phyloP scores from a whole-genome alignment of 2,329 filamentous ascomycete species.

The Xylaria sp. region DNA sequence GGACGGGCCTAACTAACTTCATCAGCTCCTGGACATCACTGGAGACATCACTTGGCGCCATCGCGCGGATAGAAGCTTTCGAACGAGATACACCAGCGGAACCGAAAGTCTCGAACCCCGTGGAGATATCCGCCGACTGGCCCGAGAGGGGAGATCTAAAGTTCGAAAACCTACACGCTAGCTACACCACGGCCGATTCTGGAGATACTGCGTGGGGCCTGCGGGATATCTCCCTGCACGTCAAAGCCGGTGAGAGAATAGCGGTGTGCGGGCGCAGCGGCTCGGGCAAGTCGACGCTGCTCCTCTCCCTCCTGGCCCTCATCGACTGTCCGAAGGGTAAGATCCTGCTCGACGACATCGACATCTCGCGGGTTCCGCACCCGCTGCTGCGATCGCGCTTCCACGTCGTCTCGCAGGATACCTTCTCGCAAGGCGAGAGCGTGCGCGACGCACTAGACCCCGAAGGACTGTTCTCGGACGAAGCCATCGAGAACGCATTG shows the following conservation, averaged over 20 bases:
- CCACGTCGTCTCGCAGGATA: slow-evolving; percentile 74
- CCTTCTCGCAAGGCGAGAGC: slow-evolving; percentile 55
- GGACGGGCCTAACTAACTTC: slow-evolving; percentile 37
- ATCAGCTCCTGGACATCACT: slow-evolving; percentile 35
- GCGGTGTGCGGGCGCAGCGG: slow-evolving; percentile 41
- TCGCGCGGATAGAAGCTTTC: slow-evolving; percentile 43
- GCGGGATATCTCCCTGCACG: slow-evolving; percentile 52
- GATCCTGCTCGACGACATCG: slow-evolving; percentile 70
- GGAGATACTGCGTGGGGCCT: slow-evolving; percentile 29
- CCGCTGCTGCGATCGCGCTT: slow-evolving; percentile 70
- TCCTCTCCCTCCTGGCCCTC: slow-evolving; percentile 51
- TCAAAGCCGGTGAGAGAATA: slow-evolving; percentile 54
- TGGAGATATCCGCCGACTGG: slow-evolving; percentile 32
- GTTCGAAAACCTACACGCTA: slow-evolving; percentile 40
- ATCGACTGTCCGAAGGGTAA: slow-evolving; percentile 60
- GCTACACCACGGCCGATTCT: slow-evolving; percentile 27
- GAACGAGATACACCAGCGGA: slow-evolving; percentile 41
- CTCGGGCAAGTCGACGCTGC: slow-evolving; percentile 36
- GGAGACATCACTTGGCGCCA: slow-evolving; percentile 36
- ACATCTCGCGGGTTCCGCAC: slow-evolving; percentile 68
- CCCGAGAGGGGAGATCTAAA: slow-evolving; percentile 36
- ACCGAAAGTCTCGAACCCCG: slow-evolving; percentile 27
- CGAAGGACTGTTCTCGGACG: slow-evolving; percentile 48
- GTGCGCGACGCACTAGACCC: slow-evolving; percentile 59
- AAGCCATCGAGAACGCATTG: slow-evolving; percentile 54